Conservation (phyloP, 2,329 filamentous ascomycete genomes). For the Penicillium sumatraense region DNA sequence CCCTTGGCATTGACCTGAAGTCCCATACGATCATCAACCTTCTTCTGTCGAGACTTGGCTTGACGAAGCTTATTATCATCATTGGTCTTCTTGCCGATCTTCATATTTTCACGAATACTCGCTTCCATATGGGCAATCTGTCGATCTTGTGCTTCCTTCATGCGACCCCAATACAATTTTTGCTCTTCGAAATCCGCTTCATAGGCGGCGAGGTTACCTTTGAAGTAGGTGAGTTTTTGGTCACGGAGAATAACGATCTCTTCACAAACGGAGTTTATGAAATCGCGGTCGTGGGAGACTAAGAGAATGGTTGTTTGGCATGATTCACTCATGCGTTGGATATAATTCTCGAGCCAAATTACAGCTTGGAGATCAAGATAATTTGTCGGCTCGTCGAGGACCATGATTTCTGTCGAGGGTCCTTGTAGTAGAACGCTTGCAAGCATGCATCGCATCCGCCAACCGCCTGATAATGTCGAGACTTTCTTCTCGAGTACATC, state of each 20-base stretch:
- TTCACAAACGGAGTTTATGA: conserved; percentile 74
- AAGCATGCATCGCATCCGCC: conserved; percentile 72
- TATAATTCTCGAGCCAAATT: conserved; percentile 79
- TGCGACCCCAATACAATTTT: conserved; percentile 68
- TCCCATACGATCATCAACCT: conserved; percentile 80
- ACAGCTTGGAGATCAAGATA: conserved; percentile 83
- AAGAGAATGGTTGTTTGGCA: conserved; percentile 69
- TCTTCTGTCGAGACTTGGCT: conserved; percentile 82
- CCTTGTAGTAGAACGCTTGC: conserved; percentile 71
- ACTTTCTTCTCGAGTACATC: conserved; percentile 63
- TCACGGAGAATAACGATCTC: conserved; percentile 78
- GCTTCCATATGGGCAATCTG: conserved; percentile 81
- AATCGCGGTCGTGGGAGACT: conserved; percentile 84
- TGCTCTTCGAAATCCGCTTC: conserved; percentile 69
- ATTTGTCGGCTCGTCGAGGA: conserved; percentile 87
- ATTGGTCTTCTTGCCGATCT: conserved; percentile 74
- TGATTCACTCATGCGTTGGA: conserved; percentile 60
- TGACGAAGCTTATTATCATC: conserved; percentile 87
- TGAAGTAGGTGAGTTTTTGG: conserved; percentile 72
- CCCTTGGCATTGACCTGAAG: conserved; percentile 74
- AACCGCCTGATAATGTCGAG: conserved; percentile 74
- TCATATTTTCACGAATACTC: conserved; percentile 74
- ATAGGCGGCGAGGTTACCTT: conserved; percentile 74
- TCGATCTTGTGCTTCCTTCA: conserved; percentile 82
- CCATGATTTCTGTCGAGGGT: conserved; percentile 69